Percentiles rank a stretch among this genome's conserved stretches.
Evolutionary conservation across 371 early-diverging fungal species (phyloP).

Genomic region (Mortierella sp.): DNA sequence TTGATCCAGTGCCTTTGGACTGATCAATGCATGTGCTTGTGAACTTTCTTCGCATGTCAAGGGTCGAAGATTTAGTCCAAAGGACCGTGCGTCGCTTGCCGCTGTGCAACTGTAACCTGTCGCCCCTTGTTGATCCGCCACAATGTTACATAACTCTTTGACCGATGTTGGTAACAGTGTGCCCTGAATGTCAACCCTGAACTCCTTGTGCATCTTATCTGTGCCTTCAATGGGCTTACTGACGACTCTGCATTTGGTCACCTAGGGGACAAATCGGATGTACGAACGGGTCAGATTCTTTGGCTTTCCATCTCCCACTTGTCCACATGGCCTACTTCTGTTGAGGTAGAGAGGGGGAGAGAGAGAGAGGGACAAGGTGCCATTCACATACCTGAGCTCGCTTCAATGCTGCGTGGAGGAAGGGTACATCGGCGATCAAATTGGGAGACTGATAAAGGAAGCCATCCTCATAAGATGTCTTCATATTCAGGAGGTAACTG

Average conservation of each 20-base stretch:
- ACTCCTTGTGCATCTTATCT: conserved; percentile 28
- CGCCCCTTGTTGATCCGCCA: conserved; percentile 15
- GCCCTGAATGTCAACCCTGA: conserved; percentile 44
- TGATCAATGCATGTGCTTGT: conserved; percentile 3
- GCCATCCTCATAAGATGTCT: conserved; percentile 36
- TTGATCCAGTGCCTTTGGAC: conserved; percentile 35
- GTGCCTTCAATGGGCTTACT: conserved; percentile 30
- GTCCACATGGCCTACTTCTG: too few species aligned
- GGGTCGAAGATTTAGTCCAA: conserved; percentile 44
- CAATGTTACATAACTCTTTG: conserved; percentile 8
- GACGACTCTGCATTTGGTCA: conserved; percentile 39
- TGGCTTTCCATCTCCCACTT: too few species aligned
- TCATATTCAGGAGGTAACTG: conserved; percentile 30
- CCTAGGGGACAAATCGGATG: conserved; percentile 2
- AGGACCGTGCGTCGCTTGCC: conserved; percentile 32
- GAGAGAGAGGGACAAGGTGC: too few species aligned
- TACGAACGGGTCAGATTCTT: too few species aligned
- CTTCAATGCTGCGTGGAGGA: conserved; percentile 43
- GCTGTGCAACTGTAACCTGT: conserved; percentile 20
- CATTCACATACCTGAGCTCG: conserved; percentile 24
- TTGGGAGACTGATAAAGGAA: conserved; percentile 38
- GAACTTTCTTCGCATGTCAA: not conserved
- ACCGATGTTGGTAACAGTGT: conserved; percentile 24
- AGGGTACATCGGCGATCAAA: conserved; percentile 34
- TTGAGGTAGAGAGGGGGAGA: too few species aligned